These are phyloP conservation scores for Escallonia herrerae DNA, from an alignment of 129 eudicot genomes.

Conservation along the genomic window DNA sequence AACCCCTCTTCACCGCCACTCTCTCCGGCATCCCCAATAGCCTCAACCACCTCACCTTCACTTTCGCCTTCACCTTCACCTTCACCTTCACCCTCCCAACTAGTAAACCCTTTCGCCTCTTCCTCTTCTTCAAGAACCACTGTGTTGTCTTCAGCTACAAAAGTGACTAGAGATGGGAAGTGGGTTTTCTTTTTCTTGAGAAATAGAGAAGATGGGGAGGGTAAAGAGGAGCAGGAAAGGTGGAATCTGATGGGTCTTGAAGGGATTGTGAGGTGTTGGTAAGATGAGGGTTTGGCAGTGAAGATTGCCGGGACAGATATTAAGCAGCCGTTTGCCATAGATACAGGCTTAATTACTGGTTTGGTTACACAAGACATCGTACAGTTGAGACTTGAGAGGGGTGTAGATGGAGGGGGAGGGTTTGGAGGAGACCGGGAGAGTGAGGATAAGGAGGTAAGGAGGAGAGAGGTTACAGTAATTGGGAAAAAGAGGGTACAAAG, in stretches of 20 bases:
- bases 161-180: slow-evolving; percentile 14
- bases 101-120: slow-evolving; percentile 4
- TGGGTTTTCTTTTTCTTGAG: slow-evolving; percentile 23
- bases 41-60: slow-evolving; percentile 12
- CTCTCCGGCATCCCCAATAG: slow-evolving; percentile 16
- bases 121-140: slow-evolving; percentile 40
- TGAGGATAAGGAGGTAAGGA: neutral
- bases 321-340: slow-evolving; percentile 30
- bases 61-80: slow-evolving; percentile 7
- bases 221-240: slow-evolving; percentile 28
- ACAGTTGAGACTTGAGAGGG: too few species aligned
- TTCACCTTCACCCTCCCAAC: slow-evolving; percentile 14
- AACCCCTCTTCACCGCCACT: slow-evolving; percentile 11
- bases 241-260: slow-evolving; percentile 36
- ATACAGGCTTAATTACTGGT: slow-evolving; percentile 10
- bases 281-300: slow-evolving; percentile 12
- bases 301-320: slow-evolving; percentile 17
- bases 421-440: neutral
- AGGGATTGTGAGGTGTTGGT: slow-evolving; percentile 22
- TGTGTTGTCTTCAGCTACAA: slow-evolving; percentile 43
- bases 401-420: neutral
- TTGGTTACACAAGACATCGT: slow-evolving; percentile 19
- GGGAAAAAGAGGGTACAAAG: slow-evolving; percentile 5
- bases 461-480: slow-evolving; percentile 5
- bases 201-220: slow-evolving; percentile 17